These are phyloP conservation scores for Bidens hawaiensis DNA, from an alignment of 140 eudicot genomes.

Conservation along the genomic window DNA sequence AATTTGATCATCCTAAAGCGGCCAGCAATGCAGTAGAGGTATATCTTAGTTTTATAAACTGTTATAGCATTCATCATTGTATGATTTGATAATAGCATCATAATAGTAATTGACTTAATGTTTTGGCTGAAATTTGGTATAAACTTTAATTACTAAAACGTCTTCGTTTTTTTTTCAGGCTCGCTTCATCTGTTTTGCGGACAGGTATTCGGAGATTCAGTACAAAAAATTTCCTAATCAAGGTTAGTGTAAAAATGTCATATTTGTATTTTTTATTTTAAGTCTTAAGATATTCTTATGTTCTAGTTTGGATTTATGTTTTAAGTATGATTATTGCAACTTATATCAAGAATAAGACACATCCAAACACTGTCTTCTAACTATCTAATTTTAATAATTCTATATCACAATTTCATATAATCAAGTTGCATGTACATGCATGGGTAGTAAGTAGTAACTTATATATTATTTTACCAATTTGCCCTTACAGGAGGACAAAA, in stretches of 20 bases:
- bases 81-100: not conserved
- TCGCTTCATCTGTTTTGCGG: conserved; percentile 24
- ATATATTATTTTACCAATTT: conserved; percentile 8
- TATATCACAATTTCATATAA: not conserved
- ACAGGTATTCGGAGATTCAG: conserved; percentile 27
- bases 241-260: conserved; percentile 16
- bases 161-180: conserved; percentile 15
- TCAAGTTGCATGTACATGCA: not conserved
- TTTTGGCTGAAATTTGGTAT: conserved; percentile 3
- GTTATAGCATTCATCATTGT: not conserved
- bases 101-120: not conserved
- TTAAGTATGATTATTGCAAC: not conserved
- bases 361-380: not conserved
- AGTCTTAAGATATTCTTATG: not conserved
- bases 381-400: not conserved
- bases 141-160: not conserved
- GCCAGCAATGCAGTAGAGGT: conserved; percentile 58
- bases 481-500: conserved; percentile 16
- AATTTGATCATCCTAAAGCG: conserved; percentile 44
- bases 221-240: conserved; percentile 27
- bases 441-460: no score
- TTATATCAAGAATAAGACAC: not conserved
- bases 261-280: not conserved
- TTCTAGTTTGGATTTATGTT: not conserved
- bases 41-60: not conserved